Evolutionary conservation across 371 early-diverging fungal species (phyloP), one percentile per base, ranked within the genome.

Genomic region (Rhizomucor pusillus): DNA sequence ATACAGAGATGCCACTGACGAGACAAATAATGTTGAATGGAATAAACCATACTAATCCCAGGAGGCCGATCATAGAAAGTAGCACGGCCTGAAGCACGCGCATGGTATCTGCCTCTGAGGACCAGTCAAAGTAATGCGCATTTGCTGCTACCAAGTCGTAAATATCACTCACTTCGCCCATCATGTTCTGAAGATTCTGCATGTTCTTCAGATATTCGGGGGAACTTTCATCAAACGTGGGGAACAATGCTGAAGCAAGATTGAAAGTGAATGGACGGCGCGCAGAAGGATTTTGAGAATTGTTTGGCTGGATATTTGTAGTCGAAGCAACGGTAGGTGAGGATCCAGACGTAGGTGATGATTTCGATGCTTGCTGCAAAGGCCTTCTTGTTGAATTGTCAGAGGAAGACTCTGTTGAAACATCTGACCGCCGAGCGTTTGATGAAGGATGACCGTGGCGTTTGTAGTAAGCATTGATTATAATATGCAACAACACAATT

Each of bases 101-200:
- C 62, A 69, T 60, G 0, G 77, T 67, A 33, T 64, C 54, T 47
- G 45, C 50, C 34, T 73, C 73, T 14, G 62, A 56, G 4, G 69
- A 65, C 77, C 77, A 72, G 54, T 77, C 67, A 39, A 75, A 51
- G 19, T 58, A 54, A 54, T 62, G 68, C 25, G 54, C 40, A 18
- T 71, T 52, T 14, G 60, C 55, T 3, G 59, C 59, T 6, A 65
- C 49, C 20, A 63, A 34, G 46, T 73, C 73, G 34, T 78, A 73
- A 2, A 58, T 43, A 56, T 68, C 72, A 45, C 67, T 61, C 46
- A 75, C 62, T 60, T 73, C 71, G 34, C 75, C 73, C 73, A 73
- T 72, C 75, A 73, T 75, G 51, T 75, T 78, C 50, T 78, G 79
- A 14, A 78, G 22, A 40, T 73, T 70, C 39, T 73, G 67, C 62